These are phyloP conservation scores for Metschnikowia proteae DNA, from an alignment of 805 yeast genomes.

Conservation along the genomic window DNA sequence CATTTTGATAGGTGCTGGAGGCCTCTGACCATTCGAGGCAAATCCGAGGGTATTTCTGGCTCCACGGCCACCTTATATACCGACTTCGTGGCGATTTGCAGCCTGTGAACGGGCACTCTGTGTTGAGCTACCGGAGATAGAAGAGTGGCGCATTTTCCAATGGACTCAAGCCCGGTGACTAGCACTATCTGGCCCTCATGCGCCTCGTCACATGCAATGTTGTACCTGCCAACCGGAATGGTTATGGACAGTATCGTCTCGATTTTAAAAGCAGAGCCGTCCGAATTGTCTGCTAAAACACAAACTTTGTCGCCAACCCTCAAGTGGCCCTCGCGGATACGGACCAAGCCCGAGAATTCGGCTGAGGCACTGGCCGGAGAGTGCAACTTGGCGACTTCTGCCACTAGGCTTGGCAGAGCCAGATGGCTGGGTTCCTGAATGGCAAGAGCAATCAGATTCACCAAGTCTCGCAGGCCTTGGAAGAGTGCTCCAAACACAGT, in stretches of 20 bases:
- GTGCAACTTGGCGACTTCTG: conserved; percentile 47
- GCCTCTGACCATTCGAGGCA: conserved; percentile 70
- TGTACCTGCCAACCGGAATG: conserved; percentile 70
- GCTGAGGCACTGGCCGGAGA: conserved; percentile 17
- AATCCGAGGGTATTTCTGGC: conserved; percentile 73
- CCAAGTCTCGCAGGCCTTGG: conserved; percentile 47
- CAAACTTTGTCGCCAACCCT: conserved; percentile 44
- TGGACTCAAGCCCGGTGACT: conserved; percentile 54
- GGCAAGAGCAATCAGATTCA: conserved; percentile 38
- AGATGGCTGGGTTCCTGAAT: conserved; percentile 25
- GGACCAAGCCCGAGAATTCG: conserved; percentile 33
- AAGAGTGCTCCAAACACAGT: conserved; percentile 55
- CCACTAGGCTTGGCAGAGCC: conserved; percentile 20
- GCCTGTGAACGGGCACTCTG: conserved; percentile 28
- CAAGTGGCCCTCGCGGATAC: conserved; percentile 61
- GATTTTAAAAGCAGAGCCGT: conserved; percentile 49
- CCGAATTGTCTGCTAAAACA: conserved; percentile 61
- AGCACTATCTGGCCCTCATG: conserved; percentile 67
- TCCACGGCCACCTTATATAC: conserved; percentile 81
- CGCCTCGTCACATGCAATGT: conserved; percentile 48
- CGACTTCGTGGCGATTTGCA: conserved; percentile 48
- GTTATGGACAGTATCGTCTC: conserved; percentile 42
- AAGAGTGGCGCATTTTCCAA: conserved; percentile 62
- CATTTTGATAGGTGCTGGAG: conserved; percentile 57
- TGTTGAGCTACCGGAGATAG: conserved; percentile 14